A percentile compares a stretch with the other conserved stretches of the same genome.
Conservation (phyloP, 768 basidiomycete species). For the Plicaturopsis crispa region DNA sequence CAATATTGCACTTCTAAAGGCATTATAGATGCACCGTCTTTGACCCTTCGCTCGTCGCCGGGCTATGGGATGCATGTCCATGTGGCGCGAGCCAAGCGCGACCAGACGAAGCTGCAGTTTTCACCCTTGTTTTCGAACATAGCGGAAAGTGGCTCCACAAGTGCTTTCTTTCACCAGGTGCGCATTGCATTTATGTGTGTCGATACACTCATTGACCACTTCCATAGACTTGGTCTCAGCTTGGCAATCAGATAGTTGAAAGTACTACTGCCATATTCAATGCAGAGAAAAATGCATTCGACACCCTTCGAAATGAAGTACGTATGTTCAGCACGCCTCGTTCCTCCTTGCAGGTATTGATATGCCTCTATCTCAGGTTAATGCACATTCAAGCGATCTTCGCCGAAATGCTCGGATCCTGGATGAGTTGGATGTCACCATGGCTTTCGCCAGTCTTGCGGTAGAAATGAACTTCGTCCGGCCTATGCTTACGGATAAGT, state of each 20-base stretch:
- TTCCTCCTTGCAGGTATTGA: slow-evolving; percentile 1
- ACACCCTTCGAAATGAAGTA: slow-evolving; percentile 61
- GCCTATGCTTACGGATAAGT: slow-evolving; percentile 69
- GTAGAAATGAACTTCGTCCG: slow-evolving; percentile 68
- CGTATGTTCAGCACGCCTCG: slow-evolving; percentile 8
- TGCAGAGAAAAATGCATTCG: slow-evolving; percentile 72
- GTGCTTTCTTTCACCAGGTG: slow-evolving; percentile 62
- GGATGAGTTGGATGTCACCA: slow-evolving; percentile 81
- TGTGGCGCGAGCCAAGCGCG: slow-evolving; percentile 55
- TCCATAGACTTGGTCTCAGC: slow-evolving; percentile 61
- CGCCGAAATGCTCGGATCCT: slow-evolving; percentile 69
- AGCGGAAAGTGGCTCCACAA: slow-evolving; percentile 58
- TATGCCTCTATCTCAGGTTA: slow-evolving; percentile 43
- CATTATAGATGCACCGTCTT: slow-evolving; percentile 54
- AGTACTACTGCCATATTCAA: slow-evolving; percentile 40
- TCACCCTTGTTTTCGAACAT: slow-evolving; percentile 49
- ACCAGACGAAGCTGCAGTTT: slow-evolving; percentile 38
- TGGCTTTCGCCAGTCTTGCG: slow-evolving; percentile 79
- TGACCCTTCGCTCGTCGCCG: slow-evolving; percentile 64
- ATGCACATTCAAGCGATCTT: slow-evolving; percentile 43
- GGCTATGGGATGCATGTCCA: slow-evolving; percentile 74
- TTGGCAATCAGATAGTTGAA: slow-evolving; percentile 63
- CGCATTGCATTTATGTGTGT: slow-evolving; percentile 6
- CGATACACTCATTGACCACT: neutral
- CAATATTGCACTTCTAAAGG: slow-evolving; percentile 2